Base-by-base conservation (phyloP, 2,329 filamentous ascomycete species). In the Aureobasidium subglaciale region DNA sequence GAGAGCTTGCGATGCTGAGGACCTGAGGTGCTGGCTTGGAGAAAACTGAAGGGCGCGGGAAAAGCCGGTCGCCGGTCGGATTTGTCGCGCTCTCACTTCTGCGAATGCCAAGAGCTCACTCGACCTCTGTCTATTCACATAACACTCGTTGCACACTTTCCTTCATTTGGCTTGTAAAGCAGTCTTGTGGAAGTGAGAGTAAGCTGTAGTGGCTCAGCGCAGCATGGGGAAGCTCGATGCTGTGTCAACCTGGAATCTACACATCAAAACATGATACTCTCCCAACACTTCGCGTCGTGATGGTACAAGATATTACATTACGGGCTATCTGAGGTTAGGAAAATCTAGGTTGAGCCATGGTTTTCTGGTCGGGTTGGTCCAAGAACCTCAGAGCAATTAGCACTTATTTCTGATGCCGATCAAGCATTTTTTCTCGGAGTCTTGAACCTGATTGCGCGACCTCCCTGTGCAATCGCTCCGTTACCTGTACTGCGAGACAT, bases 401-500 rank as follows among this genome's bases (percentile, higher is more conserved):
- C 43, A 24, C 13, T 35, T 20, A 27, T 49, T n/a, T n/a, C 45
- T 27, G 20, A 38, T n/a, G 24, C 29, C 6, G 32, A 30, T 53
- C 24, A 58, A 53, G 32, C 37, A 25, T 45, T 40, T 11, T 45
- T 37, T n/a, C 43, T 42, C 25, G 27, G 16, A n/a, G 35, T 2
- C 5, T 29, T 56, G 25, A 48, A 29, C 24, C 48, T 46, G 34
- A 61, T 59, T 4, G 48, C 43, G 25, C 61, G 53, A 5, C 84
- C 79, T 25, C 76, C 74, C 63, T 77, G 77, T 18, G 79, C 78
- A 43, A 82, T 74, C 27, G 69, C 71, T 1, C 78, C 78, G 56
- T 73, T 73, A 40, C 77, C 76, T 42, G 68, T 76, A 63, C 77
- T 85, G 50, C 93, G 85, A 59, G 90, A 96, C 90, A 99, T 96